phyloP scores from a whole-genome alignment of 441 rosid species.

The Rhodomyrtus psidioides region DNA sequence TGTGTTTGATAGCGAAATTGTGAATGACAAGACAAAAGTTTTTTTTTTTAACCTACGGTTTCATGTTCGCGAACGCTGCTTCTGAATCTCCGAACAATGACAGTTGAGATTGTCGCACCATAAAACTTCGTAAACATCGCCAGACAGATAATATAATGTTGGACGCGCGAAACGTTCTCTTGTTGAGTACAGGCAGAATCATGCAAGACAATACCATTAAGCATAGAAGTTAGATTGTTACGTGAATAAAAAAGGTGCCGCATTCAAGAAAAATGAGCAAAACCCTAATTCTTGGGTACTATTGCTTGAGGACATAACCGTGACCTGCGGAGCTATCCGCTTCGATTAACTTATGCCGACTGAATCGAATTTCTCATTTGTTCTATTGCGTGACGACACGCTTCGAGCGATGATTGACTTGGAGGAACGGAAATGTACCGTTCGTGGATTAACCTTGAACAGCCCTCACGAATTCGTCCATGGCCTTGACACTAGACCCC shows the following conservation, averaged over 20 bases:
- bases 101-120: background rate
- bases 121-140: background rate
- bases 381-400: background rate
- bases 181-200: background rate
- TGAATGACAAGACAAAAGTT: background rate
- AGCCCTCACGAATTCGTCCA: background rate
- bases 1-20: background rate
- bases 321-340: background rate
- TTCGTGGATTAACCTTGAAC: background rate
- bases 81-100: background rate
- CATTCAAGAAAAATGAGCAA: background rate
- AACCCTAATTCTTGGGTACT: background rate
- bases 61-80: background rate
- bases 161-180: background rate
- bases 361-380: background rate
- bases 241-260: background rate
- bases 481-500: constrained; percentile 12
- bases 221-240: background rate
- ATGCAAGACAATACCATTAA: background rate
- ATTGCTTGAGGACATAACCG: background rate
- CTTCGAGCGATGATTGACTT: background rate
- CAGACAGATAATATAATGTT: background rate
- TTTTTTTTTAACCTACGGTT: background rate
- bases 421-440: background rate
- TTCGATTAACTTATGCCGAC: background rate